phyloP scores from a whole-genome alignment of 495 filamentous ascomycete genomes.

The Cladorrhinum samala region DNA sequence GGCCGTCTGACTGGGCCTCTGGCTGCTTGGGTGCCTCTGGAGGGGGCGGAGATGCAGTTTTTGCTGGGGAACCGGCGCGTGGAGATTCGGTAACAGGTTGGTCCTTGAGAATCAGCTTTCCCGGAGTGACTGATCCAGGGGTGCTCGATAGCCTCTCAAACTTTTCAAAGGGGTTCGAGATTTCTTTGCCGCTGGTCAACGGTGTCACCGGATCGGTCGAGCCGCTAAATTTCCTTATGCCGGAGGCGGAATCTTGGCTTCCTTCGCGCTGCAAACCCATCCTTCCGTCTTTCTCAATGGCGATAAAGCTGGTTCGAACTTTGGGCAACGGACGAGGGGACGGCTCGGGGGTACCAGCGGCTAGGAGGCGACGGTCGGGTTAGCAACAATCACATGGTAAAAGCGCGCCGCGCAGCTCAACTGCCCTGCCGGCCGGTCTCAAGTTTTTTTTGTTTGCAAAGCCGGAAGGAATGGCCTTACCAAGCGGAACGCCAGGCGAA shows the following conservation, averaged over 20 bases:
- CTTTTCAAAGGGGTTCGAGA: conserved; percentile 22
- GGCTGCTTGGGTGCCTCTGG: not conserved
- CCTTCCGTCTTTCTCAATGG: conserved; percentile 60
- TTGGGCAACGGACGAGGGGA: conserved; percentile 63
- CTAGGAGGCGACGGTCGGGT: conserved; percentile 3
- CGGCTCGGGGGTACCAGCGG: conserved; percentile 19
- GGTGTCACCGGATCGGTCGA: conserved; percentile 30
- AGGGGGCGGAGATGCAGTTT: conserved; percentile 11
- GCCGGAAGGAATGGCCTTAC: conserved; percentile 20
- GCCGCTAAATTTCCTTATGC: conserved; percentile 30
- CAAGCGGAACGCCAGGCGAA: conserved; percentile 50
- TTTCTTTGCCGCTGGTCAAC: conserved; percentile 23
- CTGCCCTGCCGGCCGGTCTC: too few species aligned
- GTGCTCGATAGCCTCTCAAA: conserved; percentile 18
- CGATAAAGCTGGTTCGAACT: conserved; percentile 77
- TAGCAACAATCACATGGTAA: conserved; percentile 7
- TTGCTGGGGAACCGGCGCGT: conserved; percentile 8
- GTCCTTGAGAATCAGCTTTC: conserved; percentile 28
- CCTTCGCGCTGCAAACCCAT: conserved; percentile 38
- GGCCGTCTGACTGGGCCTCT: not conserved
- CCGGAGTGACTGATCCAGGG: conserved; percentile 2
- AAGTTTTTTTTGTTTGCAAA: too few species aligned
- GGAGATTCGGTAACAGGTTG: conserved; percentile 34
- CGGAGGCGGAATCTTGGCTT: conserved; percentile 39
- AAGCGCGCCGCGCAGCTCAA: not conserved